Conservation (phyloP, 768 basidiomycete genomes). For the Tubosaeta sp. region DNA sequence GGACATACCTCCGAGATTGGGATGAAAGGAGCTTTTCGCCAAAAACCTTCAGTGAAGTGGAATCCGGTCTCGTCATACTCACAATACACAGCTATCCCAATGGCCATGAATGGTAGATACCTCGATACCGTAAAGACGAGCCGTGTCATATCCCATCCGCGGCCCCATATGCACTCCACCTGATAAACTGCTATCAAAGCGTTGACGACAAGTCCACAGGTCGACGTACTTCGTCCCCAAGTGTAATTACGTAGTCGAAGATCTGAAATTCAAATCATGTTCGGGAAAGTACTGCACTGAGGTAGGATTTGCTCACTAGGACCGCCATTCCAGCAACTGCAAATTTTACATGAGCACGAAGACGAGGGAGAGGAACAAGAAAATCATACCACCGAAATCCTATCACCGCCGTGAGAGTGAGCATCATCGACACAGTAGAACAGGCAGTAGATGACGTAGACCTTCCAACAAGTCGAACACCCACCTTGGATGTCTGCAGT, state of each 20-base stretch:
- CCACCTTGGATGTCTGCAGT: slow-evolving; percentile 13
- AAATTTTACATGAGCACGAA: neutral
- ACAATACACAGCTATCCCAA: slow-evolving; percentile 12
- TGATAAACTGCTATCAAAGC: neutral
- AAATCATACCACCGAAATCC: slow-evolving; percentile 14
- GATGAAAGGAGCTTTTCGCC: slow-evolving; percentile 2
- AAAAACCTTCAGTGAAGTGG: neutral
- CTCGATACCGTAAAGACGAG: slow-evolving; percentile 15
- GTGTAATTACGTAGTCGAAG: slow-evolving; percentile 10
- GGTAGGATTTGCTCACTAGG: slow-evolving; percentile 3
- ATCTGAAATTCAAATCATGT: neutral
- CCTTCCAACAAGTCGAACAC: neutral
- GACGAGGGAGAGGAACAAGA: neutral
- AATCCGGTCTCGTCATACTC: neutral
- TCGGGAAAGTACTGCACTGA: neutral
- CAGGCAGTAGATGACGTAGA: neutral
- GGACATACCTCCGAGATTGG: slow-evolving; percentile 3
- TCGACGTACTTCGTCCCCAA: slow-evolving; percentile 7
- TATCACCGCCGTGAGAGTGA: neutral
- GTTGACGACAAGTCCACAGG: neutral
- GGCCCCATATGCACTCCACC: slow-evolving; percentile 18
- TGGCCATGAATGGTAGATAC: slow-evolving; percentile 17
- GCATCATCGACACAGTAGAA: neutral
- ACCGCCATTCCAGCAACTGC: slow-evolving; percentile 15
- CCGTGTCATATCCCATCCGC: slow-evolving; percentile 14